These are phyloP conservation scores for Acorus gramineus DNA, from an alignment of 106 monocot species.

Conservation along the genomic window DNA sequence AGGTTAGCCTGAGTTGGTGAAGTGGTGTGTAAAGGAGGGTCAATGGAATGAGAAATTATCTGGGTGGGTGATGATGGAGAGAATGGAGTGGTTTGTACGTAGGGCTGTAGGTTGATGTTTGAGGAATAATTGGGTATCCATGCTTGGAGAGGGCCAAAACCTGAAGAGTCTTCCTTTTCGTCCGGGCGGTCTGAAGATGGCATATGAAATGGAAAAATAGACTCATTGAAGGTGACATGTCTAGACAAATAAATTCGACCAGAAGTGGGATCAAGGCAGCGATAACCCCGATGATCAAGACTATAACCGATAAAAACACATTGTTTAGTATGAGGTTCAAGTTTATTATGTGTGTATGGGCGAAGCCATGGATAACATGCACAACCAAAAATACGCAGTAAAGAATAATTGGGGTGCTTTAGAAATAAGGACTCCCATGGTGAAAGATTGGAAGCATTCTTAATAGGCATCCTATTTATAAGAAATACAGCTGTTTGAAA, in stretches of 20 bases:
- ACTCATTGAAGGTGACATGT: slow-evolving; percentile 5
- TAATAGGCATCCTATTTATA: background rate
- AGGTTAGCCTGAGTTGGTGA: no score
- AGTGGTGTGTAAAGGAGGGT: no score
- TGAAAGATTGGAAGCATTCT: background rate
- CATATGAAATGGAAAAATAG: background rate
- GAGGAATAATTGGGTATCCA: no score
- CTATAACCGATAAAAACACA: slow-evolving; percentile 7
- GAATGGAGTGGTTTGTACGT: no score
- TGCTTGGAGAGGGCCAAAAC: no score
- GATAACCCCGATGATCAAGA: background rate
- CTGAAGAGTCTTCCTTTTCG: no score
- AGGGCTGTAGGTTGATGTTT: no score
- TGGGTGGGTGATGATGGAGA: no score
- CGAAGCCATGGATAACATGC: background rate
- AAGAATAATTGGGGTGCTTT: background rate
- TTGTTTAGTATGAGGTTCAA: background rate
- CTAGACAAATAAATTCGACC: background rate
- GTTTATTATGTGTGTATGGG: background rate
- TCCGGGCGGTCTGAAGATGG: no score
- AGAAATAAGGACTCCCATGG: background rate
- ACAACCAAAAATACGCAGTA: slow-evolving; percentile 5
- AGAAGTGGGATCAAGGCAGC: background rate
- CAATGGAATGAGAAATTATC: no score
- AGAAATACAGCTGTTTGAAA: background rate